Conservation (phyloP, 2,329 filamentous ascomycete species). For the Sporothrix euskadiensis region DNA sequence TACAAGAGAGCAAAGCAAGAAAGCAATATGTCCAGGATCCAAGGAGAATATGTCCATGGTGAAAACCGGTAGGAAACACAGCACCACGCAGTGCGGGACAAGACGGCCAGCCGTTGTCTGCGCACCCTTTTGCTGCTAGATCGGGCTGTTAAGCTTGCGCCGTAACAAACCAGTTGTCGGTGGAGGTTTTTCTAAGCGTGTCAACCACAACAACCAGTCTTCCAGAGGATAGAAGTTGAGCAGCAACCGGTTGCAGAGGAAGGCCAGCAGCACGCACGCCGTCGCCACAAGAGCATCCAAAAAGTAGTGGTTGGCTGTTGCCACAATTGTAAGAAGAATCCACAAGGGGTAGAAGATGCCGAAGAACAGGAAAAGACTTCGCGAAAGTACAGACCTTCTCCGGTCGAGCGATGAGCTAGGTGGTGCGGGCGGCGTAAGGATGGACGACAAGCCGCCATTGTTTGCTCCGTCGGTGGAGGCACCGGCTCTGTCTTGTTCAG, state of each 20-base stretch:
- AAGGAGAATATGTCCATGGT: not conserved
- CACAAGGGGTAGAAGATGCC: conserved; percentile 55
- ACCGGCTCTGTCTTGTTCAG: conserved; percentile 28
- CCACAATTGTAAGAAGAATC: conserved; percentile 59
- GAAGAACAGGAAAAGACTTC: conserved; percentile 35
- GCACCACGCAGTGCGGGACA: not conserved
- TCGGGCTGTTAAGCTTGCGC: conserved; percentile 19
- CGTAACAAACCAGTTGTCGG: conserved; percentile 46
- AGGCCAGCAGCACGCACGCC: conserved; percentile 61
- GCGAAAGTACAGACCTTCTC: conserved; percentile 6
- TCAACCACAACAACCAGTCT: conserved; percentile 63
- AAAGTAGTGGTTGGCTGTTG: conserved; percentile 64
- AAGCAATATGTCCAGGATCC: not conserved
- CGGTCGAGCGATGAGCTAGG: not conserved
- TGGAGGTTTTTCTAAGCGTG: conserved; percentile 64
- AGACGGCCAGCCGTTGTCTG: not conserved
- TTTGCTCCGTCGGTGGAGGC: not conserved
- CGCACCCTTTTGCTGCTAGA: not conserved
- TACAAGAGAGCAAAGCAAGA: not conserved
- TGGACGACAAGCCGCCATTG: not conserved
- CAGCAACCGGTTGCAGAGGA: conserved; percentile 53
- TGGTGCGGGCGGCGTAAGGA: not conserved
- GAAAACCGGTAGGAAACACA: not conserved
- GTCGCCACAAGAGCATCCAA: conserved; percentile 66
- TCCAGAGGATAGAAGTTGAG: conserved; percentile 52